phyloP scores from a whole-genome alignment of 2,329 filamentous ascomycete species.

The Aspergillus niger region DNA sequence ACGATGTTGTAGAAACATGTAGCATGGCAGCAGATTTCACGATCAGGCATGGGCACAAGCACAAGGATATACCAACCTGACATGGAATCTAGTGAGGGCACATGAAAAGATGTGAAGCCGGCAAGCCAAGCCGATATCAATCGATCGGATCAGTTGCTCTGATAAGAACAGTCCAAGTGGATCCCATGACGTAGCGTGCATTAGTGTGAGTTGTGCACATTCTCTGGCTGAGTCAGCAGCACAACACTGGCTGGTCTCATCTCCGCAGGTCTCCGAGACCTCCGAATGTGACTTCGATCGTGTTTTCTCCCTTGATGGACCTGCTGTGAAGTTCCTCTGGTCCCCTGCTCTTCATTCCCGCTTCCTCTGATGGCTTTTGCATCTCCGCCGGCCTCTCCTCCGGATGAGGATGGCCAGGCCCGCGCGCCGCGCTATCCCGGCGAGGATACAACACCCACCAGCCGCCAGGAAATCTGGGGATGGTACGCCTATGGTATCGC shows the following conservation, averaged over 20 bases:
- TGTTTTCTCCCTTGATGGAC: not conserved
- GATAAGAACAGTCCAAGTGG: not conserved
- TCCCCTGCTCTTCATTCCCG: not conserved
- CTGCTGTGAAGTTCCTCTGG: not conserved
- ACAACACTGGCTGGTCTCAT: not conserved
- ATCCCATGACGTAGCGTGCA: not conserved
- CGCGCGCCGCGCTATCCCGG: conserved; percentile 65
- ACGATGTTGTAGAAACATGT: too few relatives aligned
- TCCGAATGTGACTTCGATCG: not conserved
- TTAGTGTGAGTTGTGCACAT: not conserved
- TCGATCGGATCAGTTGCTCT: not conserved
- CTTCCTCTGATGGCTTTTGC: conserved; percentile 7
- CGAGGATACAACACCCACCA: conserved; percentile 84
- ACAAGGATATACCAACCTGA: not conserved
- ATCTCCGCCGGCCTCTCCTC: conserved; percentile 19
- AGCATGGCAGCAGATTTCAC: too few relatives aligned
- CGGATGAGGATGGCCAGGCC: conserved; percentile 24
- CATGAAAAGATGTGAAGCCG: not conserved
- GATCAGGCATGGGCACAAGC: not conserved
- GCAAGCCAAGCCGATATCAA: not conserved
- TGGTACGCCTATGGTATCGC: conserved; percentile 95
- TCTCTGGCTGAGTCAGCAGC: not conserved
- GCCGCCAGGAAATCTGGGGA: conserved; percentile 75
- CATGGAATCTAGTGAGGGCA: not conserved
- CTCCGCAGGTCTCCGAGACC: not conserved